Conservation (phyloP, 1,284 basidiomycete species). For the Boletellus deceptivus region DNA sequence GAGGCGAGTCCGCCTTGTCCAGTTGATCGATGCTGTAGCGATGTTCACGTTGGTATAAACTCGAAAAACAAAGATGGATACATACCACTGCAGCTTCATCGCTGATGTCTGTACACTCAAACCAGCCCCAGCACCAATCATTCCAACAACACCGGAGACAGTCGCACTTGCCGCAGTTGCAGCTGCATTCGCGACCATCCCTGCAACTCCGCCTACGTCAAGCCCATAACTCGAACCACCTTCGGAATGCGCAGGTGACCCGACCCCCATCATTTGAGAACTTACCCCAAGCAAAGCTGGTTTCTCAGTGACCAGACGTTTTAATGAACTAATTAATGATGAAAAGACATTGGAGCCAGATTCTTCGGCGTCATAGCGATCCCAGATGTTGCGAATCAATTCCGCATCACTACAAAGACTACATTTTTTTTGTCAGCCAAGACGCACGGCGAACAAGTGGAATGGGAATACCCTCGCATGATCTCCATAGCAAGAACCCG, state of each 20-base stretch:
- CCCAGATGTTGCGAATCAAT: slow-evolving; percentile 79
- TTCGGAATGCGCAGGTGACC: slow-evolving; percentile 46
- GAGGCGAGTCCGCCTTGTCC: slow-evolving; percentile 92
- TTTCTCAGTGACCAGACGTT: slow-evolving; percentile 84
- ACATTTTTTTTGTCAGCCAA: slow-evolving; percentile 8
- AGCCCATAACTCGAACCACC: slow-evolving; percentile 44
- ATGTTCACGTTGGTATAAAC: slow-evolving; percentile 2
- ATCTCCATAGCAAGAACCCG: slow-evolving; percentile 90
- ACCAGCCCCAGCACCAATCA: slow-evolving; percentile 64
- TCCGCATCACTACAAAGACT: slow-evolving; percentile 82
- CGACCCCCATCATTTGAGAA: slow-evolving; percentile 77
- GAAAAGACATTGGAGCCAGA: slow-evolving; percentile 70
- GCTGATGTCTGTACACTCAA: slow-evolving; percentile 69
- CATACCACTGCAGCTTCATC: slow-evolving; percentile 85
- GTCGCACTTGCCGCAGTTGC: slow-evolving; percentile 81
- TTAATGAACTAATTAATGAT: slow-evolving; percentile 78
- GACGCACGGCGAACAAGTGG: neutral
- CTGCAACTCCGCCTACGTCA: slow-evolving; percentile 73
- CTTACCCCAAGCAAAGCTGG: slow-evolving; percentile 79
- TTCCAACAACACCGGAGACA: slow-evolving; percentile 69
- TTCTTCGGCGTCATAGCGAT: slow-evolving; percentile 72
- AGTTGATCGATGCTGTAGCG: slow-evolving; percentile 84
- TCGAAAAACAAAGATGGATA: slow-evolving; percentile 2
- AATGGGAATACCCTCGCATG: slow-evolving; percentile 65
- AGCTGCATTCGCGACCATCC: slow-evolving; percentile 80